Conservation (phyloP, 768 basidiomycete genomes). For the Boletus huronensis region DNA sequence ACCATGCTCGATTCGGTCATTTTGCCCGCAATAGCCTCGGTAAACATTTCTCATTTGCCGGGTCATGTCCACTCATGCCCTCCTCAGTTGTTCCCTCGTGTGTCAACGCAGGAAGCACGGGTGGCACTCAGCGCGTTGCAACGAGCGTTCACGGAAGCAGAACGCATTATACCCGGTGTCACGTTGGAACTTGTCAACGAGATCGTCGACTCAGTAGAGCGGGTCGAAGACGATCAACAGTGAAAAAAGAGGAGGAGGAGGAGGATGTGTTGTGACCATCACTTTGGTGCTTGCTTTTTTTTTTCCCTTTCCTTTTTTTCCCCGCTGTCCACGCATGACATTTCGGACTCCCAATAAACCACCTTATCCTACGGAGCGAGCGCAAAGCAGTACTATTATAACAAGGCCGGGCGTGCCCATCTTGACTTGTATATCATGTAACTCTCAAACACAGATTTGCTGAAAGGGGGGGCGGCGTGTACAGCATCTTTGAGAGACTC, state of each 20-base stretch:
- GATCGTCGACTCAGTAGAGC: conserved; percentile 90
- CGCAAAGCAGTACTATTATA: conserved; percentile 18
- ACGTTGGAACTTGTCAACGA: conserved; percentile 91
- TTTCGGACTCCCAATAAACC: conserved; percentile 17
- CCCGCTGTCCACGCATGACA: conserved; percentile 13
- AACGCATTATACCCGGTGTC: conserved; percentile 92
- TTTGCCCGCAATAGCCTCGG: conserved; percentile 93
- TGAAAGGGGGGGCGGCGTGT: not conserved
- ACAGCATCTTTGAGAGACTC: not conserved
- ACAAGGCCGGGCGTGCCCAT: conserved; percentile 13
- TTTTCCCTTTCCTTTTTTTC: not conserved
- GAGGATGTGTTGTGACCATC: not conserved
- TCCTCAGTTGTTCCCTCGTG: conserved; percentile 80
- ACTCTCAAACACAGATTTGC: conserved; percentile 8
- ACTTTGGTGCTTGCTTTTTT: conserved; percentile 15
- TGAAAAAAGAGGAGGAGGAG: conserved; percentile 1
- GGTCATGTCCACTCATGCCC: conserved; percentile 3
- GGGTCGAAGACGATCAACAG: conserved; percentile 68
- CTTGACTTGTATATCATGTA: conserved; percentile 26
- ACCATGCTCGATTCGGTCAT: conserved; percentile 97
- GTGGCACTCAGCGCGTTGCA: conserved; percentile 83
- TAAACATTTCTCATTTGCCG: conserved; percentile 38
- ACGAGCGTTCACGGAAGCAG: conserved; percentile 91
- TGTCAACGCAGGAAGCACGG: conserved; percentile 89
- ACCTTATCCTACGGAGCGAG: conserved; percentile 16